Evolutionary conservation across 345 rosid species (phyloP), one percentile per base, ranked within the genome.

Genomic region (Citrus medica): DNA sequence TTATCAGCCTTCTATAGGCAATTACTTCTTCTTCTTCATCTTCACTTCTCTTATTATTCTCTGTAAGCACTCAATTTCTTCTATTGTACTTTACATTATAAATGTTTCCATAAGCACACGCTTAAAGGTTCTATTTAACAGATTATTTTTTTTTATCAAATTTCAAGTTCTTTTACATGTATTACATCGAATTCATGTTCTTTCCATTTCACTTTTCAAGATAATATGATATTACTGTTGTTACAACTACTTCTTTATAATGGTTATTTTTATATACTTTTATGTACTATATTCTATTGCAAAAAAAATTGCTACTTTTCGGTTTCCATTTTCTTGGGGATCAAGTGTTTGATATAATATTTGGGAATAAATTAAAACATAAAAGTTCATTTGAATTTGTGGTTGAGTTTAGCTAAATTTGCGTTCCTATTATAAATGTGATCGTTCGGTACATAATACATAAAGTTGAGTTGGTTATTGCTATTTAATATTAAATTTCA

Each of bases 21-120:
- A 51, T 76, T 55, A 61, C 81, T 25, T 13, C 63, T 12, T 75
- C 61, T 40, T 70, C 28, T 67, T 13, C 17, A 14, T 17, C 42
- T 30, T 12, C 24, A 35, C 24, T 35, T 30, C 30, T 73, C 32
- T 58, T 25, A 55, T 73, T n/a, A 13, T 66, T 48, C 65, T 22
- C 33, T 28, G 75, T 79, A 83, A 76, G 81, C 80, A 74, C 42
- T 65, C 55, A 4, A 73, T 77, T 76, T 77, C 33, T 72, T 73
- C 33, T 71, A 1, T 6, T 53, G 17, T 22, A 32, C 7, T 53
- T 53, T 5, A 17, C 58, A 53, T 17, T 53, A 17, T 67, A 35
- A 27, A 17, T 12, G 16, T 10, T 67, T 67, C 19, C n/a, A 9
- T 10, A 38, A 10, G 16, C 53, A 10, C 53, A 10, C 28, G n/a